Conservation (phyloP, 2,329 filamentous ascomycete species). For the Lachnellula occidentalis region DNA sequence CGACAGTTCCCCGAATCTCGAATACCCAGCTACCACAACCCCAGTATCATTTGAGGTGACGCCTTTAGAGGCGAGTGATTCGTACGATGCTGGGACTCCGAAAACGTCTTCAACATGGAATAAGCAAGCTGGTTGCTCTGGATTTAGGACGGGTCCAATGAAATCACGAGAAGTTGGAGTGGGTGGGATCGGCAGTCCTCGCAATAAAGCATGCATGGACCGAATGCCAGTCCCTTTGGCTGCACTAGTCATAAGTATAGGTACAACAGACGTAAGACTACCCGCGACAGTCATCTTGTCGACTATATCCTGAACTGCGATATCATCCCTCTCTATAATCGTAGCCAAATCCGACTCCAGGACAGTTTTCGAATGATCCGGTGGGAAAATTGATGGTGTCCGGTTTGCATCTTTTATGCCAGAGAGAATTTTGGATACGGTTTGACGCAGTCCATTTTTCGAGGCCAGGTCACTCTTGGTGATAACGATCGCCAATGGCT, state of each 20-base stretch:
- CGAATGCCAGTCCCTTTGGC: conserved; percentile 79
- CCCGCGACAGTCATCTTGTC: conserved; percentile 40
- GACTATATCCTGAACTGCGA: conserved; percentile 53
- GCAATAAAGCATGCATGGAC: conserved; percentile 74
- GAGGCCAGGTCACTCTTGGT: conserved; percentile 89
- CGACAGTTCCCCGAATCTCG: conserved; percentile 71
- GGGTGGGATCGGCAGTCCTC: conserved; percentile 65
- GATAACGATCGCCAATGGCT: conserved; percentile 75
- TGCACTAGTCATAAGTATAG: conserved; percentile 82
- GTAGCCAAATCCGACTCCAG: conserved; percentile 45
- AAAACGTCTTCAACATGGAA: conserved; percentile 94
- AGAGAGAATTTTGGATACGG: conserved; percentile 68
- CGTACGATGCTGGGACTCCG: conserved; percentile 60
- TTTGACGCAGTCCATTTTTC: conserved; percentile 62
- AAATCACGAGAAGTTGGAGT: conserved; percentile 48
- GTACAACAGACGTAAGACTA: conserved; percentile 50
- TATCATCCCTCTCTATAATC: conserved; percentile 51
- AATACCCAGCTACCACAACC: conserved; percentile 76
- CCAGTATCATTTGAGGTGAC: conserved; percentile 40
- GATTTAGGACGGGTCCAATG: conserved; percentile 47
- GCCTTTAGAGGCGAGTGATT: conserved; percentile 39
- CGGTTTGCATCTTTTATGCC: conserved; percentile 71
- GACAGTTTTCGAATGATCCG: conserved; percentile 45
- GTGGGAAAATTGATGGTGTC: conserved; percentile 66
- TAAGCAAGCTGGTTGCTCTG: conserved; percentile 56